Conservation (phyloP, 2,329 filamentous ascomycete genomes). For the Beauveria medogensis region DNA sequence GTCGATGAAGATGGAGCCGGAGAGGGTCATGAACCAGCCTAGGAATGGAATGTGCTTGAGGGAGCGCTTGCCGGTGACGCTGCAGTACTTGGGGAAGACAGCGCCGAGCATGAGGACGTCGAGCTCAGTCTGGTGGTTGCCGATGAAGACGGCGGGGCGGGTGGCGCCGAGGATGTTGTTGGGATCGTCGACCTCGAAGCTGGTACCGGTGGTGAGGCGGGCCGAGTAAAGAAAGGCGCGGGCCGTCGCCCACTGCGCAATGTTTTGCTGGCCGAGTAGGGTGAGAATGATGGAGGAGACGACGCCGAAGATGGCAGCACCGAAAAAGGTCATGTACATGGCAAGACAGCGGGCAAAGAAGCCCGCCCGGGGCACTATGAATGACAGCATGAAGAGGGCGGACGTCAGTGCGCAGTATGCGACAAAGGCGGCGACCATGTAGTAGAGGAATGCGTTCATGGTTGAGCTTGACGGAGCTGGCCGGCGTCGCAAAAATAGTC, state of each 20-base stretch:
- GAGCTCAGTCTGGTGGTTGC: constrained; percentile 94
- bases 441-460: constrained; percentile 31
- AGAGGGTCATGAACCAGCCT: constrained; percentile 89
- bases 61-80: constrained; percentile 83
- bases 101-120: constrained; percentile 86
- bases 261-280: constrained; percentile 60
- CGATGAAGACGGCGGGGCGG: constrained; percentile 82
- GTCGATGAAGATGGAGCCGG: constrained; percentile 91
- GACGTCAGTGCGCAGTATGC: constrained; percentile 44
- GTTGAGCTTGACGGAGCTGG: constrained; percentile 3
- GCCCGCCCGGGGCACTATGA: constrained; percentile 48
- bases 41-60: constrained; percentile 74
- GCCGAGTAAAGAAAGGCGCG: constrained; percentile 75
- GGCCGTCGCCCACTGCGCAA: constrained; percentile 78
- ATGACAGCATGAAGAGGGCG: constrained; percentile 55
- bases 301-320: constrained; percentile 64
- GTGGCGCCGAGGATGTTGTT: constrained; percentile 52
- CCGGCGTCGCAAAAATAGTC: background rate
- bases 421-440: constrained; percentile 38
- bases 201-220: constrained; percentile 65
- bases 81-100: constrained; percentile 87
- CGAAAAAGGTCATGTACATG: constrained; percentile 53
- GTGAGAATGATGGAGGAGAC: constrained; percentile 64
- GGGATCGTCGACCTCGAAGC: constrained; percentile 65
- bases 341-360: constrained; percentile 64